Base-by-base conservation (phyloP, 179 eudicot genomes). In the Spergularia azorica region DNA sequence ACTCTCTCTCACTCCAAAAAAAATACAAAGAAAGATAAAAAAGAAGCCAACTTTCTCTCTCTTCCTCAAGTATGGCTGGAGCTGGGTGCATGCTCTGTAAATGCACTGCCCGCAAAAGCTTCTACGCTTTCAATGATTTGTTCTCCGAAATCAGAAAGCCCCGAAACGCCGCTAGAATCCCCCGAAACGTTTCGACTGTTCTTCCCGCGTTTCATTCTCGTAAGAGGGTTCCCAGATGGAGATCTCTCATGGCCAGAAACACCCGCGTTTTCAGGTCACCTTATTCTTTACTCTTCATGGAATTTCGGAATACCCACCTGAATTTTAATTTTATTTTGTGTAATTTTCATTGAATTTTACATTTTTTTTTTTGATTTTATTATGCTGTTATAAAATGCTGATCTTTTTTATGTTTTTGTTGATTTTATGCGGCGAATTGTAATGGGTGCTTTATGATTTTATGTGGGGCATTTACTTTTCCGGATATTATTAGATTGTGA, bases 81-180 rank as follows among this genome's bases (percentile, higher is more conserved):
- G 76, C 72, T 36, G 84, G 81, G 54, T 81, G 85, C 36, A 41
- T 80, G 71, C 68, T 74, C 69, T 84, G 85, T 77, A 75, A 79
- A 82, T 84, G 85, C 75, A 72, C 61, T 21, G 70, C 46, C 16
- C 63, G 72, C 15, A 62, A 73, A 56, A 82, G 43, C 59, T 41
- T 20, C 39, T 66, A 57, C 66, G 68, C 69, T 46, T 78, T 76
- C 77, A 48, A 68, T 15, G 76, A 79, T 10, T 62, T 85, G 14
- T n/a, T 64, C 5, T 71, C 63, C 21, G 82, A 75, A 13, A 38
- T 68, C 62, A 46, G 77, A 39, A 81, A 68, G 50, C 7, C 9
- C 18, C 67, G 79, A 77, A 76, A 68, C 66, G 79, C 39, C 1
- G 48, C 38, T 46, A 70, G 69, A 60, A 80, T 66, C 67, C 56